Evolutionary conservation across 495 filamentous ascomycete species (phyloP), one percentile per base, ranked within the genome.

Genomic region (Penicillium crystallinum): DNA sequence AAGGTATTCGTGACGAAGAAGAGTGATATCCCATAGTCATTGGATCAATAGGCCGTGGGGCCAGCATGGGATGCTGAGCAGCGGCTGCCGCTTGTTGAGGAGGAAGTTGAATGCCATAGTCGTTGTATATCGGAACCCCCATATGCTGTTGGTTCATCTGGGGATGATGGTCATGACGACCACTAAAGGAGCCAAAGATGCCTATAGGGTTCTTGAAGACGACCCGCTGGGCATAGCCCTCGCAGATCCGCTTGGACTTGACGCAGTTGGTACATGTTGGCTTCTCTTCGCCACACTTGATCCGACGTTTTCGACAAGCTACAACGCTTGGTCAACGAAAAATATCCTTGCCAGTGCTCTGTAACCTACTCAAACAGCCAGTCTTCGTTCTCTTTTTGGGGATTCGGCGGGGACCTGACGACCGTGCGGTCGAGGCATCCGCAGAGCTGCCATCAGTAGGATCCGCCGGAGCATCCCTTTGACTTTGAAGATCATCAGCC

Each of bases 261-360:
- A 91, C 82, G 72, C 93, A 98, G 65, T 97, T 90, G 54, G 78
- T 82, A 72, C 93, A 97, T 14, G 82, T 90, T 4, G 92, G 93
- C 49, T 89, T 88, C 65, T 93, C 90, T 65, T 97, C 93, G 44
- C 92, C 93, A 66, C 93, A 98, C 71, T 98, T 98, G 66, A 98
- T 97, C 42, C 93, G 88, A 17, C 93, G 84, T 69, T 86, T 91
- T 45, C 93, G 87, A 76, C 93, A 98, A 45, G 93, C 89, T 95
- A 61, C 18, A 53, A 52, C 23, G 11, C 41, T 40, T 49, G n/a
- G 58, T 63, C 39, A 64, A 55, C 21, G 11, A 21, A 19, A 12
- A 21, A 34, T 25, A 2, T 21, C 33, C 19, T 49, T 4, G 9
- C 34, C 34, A 48, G 15, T 18, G 19, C 9, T 15, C 19, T 50